phyloP scores from a whole-genome alignment of 2,329 filamentous ascomycete species.

The Ilyonectria destructans region DNA sequence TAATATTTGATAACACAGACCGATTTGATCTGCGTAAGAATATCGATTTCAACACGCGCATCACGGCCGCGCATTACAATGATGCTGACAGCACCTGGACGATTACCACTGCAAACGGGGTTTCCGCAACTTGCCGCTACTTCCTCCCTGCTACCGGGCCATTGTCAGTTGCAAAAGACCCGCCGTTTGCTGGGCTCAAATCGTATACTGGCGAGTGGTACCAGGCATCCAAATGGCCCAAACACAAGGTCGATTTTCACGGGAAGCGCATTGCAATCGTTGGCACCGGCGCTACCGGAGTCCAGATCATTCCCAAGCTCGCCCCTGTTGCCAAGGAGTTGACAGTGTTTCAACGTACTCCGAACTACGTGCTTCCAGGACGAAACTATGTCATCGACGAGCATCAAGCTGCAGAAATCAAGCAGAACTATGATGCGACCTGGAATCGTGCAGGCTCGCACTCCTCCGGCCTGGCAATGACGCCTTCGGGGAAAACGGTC shows the following conservation, averaged over 20 bases:
- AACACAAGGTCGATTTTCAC: constrained; percentile 14
- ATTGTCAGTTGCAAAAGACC: constrained; percentile 25
- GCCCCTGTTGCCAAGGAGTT: constrained; percentile 25
- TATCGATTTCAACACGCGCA: constrained; percentile 17
- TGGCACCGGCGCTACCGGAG: constrained; percentile 33
- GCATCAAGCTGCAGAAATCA: constrained; percentile 24
- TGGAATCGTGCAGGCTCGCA: constrained; percentile 21
- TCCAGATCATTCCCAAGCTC: constrained; percentile 34
- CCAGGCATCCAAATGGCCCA: constrained; percentile 28
- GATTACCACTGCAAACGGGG: constrained; percentile 20
- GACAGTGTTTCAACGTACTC: constrained; percentile 33
- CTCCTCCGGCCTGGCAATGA: constrained; percentile 20
- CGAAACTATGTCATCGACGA: constrained; percentile 31
- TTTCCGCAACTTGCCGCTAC: constrained; percentile 18
- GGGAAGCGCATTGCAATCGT: constrained; percentile 31
- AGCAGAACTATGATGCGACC: constrained; percentile 9
- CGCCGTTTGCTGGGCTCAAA: constrained; percentile 20
- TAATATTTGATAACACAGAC: constrained; percentile 5
- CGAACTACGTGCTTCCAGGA: constrained; percentile 28
- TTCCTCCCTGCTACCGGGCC: constrained; percentile 32
- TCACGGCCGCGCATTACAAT: constrained; percentile 20
- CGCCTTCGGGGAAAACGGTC: background rate
- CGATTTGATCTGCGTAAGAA: constrained; percentile 21
- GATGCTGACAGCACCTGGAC: constrained; percentile 18
- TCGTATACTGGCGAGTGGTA: constrained; percentile 25